These are phyloP conservation scores for Mortierella sp. DNA, from an alignment of 371 early-diverging fungal species.

Conservation along the genomic window DNA sequence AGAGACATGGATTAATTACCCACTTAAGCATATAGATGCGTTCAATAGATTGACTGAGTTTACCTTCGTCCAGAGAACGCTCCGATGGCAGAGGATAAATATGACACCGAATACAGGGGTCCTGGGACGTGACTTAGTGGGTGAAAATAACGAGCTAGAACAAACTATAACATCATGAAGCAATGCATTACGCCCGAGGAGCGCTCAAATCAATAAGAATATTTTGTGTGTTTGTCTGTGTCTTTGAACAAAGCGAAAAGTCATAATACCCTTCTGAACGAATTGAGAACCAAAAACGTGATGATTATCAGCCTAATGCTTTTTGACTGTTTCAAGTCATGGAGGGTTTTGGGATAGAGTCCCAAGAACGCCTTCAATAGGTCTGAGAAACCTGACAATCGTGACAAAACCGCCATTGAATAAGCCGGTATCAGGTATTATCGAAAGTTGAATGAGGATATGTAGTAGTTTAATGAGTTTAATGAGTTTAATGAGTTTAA, in stretches of 20 bases:
- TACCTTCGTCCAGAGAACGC: conserved; percentile 28
- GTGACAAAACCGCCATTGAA: conserved; percentile 29
- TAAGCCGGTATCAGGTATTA: too few relatives aligned
- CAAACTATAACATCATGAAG: conserved; percentile 7
- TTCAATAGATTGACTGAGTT: not conserved
- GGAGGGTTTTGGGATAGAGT: conserved; percentile 11
- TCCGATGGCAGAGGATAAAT: conserved; percentile 21
- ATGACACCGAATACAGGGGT: conserved; percentile 5
- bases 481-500: too few relatives aligned
- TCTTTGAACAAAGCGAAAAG: too few relatives aligned
- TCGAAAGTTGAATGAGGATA: not conserved
- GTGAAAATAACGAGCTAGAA: conserved; percentile 24
- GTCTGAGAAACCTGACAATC: conserved; percentile 5
- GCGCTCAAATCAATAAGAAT: not conserved
- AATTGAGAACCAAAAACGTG: conserved; percentile 14
- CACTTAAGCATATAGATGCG: not conserved
- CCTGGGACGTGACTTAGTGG: conserved; percentile 32
- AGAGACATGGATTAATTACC: not conserved
- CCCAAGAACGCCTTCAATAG: conserved; percentile 12
- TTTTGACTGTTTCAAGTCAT: conserved; percentile 7
- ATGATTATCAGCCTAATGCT: conserved; percentile 8
- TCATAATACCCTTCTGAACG: conserved; percentile 16
- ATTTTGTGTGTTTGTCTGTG: not conserved
- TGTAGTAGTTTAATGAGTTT: too few relatives aligned
- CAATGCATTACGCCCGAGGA: not conserved